A percentile compares a stretch with the other conserved stretches of the same genome.
These are phyloP conservation scores for Ilyonectria sp. DNA, from an alignment of 2,329 filamentous ascomycete species.

Conservation along the genomic window DNA sequence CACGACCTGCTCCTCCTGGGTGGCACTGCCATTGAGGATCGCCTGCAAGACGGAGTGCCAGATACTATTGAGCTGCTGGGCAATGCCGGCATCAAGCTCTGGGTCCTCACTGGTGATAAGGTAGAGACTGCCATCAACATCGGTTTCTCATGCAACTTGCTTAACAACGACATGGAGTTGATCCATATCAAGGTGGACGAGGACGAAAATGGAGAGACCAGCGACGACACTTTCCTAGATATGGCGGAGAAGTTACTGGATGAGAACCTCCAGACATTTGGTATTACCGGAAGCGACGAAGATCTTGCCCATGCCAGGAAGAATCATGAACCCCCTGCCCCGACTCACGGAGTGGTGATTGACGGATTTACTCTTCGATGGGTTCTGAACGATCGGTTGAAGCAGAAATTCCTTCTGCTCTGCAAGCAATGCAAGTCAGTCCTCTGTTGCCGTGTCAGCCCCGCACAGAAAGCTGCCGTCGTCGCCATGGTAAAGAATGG, in stretches of 20 bases:
- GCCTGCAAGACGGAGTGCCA: constrained; percentile 95
- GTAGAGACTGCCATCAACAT: constrained; percentile 99
- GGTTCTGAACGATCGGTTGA: constrained; percentile 85
- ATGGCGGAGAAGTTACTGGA: constrained; percentile 81
- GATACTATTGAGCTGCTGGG: constrained; percentile 94
- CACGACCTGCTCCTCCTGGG: constrained; percentile 89
- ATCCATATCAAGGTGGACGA: constrained; percentile 91
- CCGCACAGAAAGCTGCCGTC: constrained; percentile 97
- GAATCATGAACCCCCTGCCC: constrained; percentile 87
- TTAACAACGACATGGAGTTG: constrained; percentile 98
- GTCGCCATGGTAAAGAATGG: constrained; percentile 96
- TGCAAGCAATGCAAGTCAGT: constrained; percentile 99
- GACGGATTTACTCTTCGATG: constrained; percentile 94
- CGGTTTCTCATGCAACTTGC: constrained; percentile 97
- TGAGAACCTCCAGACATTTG: constrained; percentile 79
- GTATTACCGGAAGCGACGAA: constrained; percentile 86
- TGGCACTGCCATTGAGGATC: constrained; percentile 97
- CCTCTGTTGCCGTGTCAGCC: constrained; percentile 96
- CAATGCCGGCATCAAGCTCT: constrained; percentile 96
- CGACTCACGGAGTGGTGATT: constrained; percentile 94
- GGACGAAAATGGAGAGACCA: constrained; percentile 68
- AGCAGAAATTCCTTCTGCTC: constrained; percentile 92
- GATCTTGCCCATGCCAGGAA: constrained; percentile 85
- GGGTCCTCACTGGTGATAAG: constrained; percentile 98
- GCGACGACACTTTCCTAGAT: constrained; percentile 66